phyloP scores from a whole-genome alignment of 208 protist genomes.

The Crithidia sp. region DNA sequence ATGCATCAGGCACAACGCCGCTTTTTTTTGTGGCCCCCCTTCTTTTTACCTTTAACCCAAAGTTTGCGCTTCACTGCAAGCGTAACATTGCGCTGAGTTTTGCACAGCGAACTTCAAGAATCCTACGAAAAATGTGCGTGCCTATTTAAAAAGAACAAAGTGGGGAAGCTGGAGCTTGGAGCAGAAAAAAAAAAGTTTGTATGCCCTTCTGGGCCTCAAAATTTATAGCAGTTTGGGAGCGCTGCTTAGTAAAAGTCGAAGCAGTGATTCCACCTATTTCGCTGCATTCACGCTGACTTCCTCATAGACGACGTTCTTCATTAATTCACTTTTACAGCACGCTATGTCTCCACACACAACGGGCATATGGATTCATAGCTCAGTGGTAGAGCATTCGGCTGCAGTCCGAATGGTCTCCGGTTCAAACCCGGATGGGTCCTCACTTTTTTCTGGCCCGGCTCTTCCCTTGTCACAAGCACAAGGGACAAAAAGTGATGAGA shows the following conservation, averaged over 20 bases:
- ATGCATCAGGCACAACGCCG: too few species aligned
- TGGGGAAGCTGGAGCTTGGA: not conserved
- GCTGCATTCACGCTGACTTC: not conserved
- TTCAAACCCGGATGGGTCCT: conserved; percentile 96
- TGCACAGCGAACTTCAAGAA: too few species aligned
- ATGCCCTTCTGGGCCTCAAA: conserved; percentile 32
- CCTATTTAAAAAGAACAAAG: not conserved
- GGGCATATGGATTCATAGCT: conserved; percentile 80
- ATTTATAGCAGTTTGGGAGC: conserved; percentile 41
- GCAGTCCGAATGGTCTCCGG: conserved; percentile 95
- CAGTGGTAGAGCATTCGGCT: conserved; percentile 95
- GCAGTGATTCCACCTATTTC: conserved; percentile 43
- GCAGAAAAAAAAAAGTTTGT: conserved; percentile 1
- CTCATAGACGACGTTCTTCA: accelerated
- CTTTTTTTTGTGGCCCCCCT: too few species aligned
- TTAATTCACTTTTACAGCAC: not conserved
- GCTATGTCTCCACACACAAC: too few species aligned
- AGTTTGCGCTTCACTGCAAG: too few species aligned
- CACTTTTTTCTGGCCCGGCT: conserved; percentile 53
- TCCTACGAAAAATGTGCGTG: too few species aligned
- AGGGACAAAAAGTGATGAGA: conserved; percentile 39
- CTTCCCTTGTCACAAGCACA: not conserved
- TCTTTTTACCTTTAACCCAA: too few species aligned
- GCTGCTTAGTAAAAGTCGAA: conserved; percentile 90
- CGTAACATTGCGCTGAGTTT: too few species aligned